phyloP scores from a whole-genome alignment of 1,284 basidiomycete genomes.

The Ustilago tritici region DNA sequence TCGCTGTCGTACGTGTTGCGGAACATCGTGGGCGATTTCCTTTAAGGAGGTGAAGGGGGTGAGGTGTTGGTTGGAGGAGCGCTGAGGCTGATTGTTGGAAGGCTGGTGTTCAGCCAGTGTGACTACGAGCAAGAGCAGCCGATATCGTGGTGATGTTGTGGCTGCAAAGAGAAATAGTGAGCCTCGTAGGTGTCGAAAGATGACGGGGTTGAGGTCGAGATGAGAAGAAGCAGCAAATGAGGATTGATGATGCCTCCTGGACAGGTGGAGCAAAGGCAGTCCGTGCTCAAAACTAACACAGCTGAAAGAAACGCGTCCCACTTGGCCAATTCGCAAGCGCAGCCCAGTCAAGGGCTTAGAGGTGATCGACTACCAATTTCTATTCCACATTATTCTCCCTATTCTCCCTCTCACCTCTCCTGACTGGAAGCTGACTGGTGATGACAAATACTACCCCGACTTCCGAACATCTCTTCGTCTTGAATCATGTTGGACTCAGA shows the following conservation, averaged over 20 bases:
- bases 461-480: slow-evolving; percentile 5
- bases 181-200: background rate
- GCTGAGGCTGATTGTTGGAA: background rate
- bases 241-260: slow-evolving; percentile 13
- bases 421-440: slow-evolving; percentile 13
- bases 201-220: background rate
- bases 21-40: slow-evolving; percentile 45
- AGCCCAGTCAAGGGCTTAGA: background rate
- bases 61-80: background rate
- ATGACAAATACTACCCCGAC: slow-evolving; percentile 29
- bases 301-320: slow-evolving; percentile 1
- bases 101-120: background rate
- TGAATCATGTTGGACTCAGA: background rate
- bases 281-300: slow-evolving; percentile 10
- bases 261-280: background rate
- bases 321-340: slow-evolving; percentile 25
- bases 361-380: slow-evolving; percentile 27
- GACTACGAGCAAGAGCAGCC: no score
- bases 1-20: slow-evolving; percentile 69
- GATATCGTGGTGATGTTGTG: background rate
- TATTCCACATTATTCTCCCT: background rate
- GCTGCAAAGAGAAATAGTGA: background rate
- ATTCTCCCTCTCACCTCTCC: background rate
- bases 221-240: background rate
- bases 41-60: no score